Percentiles rank a stretch among this genome's conserved stretches.
These are phyloP conservation scores for Akebia trifoliata DNA, from an alignment of 164 flowering plant species.

Conservation along the genomic window DNA sequence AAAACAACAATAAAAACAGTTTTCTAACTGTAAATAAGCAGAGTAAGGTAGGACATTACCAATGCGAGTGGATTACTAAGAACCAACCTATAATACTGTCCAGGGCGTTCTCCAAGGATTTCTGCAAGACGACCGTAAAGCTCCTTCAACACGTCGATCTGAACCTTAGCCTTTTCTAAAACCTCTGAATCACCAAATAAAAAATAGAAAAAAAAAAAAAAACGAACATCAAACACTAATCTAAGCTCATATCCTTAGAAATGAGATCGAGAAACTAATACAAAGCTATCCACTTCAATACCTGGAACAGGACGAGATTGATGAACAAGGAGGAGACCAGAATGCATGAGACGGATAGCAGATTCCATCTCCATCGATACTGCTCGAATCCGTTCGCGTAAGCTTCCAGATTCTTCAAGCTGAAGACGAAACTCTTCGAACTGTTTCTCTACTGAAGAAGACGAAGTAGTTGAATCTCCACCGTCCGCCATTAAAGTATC, in stretches of 20 bases:
- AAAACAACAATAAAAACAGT: not conserved
- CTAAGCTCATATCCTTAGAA: not conserved
- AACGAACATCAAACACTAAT: not conserved
- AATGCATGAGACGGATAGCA: slow-evolving; percentile 57
- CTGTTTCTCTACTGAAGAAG: slow-evolving; percentile 59
- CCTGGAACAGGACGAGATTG: slow-evolving; percentile 81
- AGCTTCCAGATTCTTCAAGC: slow-evolving; percentile 61
- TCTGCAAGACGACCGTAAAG: slow-evolving; percentile 54
- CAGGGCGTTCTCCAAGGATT: slow-evolving; percentile 57
- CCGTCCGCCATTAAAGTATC: slow-evolving; percentile 30
- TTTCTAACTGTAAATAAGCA: no score
- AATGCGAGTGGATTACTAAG: not conserved
- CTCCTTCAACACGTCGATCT: slow-evolving; percentile 46
- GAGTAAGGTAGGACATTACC: not conserved
- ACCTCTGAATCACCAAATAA: slow-evolving; percentile 43
- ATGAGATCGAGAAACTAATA: not conserved
- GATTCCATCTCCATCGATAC: slow-evolving; percentile 70
- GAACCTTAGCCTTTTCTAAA: slow-evolving; percentile 57
- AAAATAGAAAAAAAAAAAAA: not conserved
- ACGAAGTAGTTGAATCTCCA: slow-evolving; percentile 11
- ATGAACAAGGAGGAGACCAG: slow-evolving; percentile 71
- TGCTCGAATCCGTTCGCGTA: slow-evolving; percentile 62
- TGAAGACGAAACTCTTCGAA: slow-evolving; percentile 58
- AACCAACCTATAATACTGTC: slow-evolving; percentile 72
- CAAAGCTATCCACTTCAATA: slow-evolving; percentile 11